Conservation (phyloP, 2,329 filamentous ascomycete genomes). For the Talaromyces sp. region DNA sequence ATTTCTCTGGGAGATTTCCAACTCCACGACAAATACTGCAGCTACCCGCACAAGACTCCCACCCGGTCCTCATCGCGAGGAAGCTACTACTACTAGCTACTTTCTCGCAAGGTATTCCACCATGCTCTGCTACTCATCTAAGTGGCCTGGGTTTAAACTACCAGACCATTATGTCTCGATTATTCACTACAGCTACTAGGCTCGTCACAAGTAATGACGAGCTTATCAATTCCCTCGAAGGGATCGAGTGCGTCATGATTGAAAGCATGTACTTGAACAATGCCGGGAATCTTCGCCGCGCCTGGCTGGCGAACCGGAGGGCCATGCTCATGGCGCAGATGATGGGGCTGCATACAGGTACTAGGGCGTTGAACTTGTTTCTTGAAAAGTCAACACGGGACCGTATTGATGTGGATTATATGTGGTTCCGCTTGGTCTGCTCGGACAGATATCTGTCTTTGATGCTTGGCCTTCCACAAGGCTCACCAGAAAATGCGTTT, state of each 20-base stretch:
- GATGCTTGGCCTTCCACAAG: constrained; percentile 39
- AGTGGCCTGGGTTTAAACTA: not conserved
- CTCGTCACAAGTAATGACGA: constrained; percentile 38
- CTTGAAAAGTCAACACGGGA: constrained; percentile 21
- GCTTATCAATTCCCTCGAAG: constrained; percentile 35
- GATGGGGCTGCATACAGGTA: constrained; percentile 29
- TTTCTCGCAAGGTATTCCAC: constrained; percentile 37
- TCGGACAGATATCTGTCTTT: constrained; percentile 38
- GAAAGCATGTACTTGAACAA: constrained; percentile 38
- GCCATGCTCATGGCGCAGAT: constrained; percentile 40
- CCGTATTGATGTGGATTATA: constrained; percentile 11
- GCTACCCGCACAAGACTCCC: constrained; percentile 23
- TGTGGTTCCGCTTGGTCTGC: constrained; percentile 39
- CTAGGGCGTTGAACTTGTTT: not conserved
- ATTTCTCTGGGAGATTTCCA: not conserved
- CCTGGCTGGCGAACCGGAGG: constrained; percentile 37
- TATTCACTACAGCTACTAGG: constrained; percentile 26
- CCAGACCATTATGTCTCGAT: constrained; percentile 25
- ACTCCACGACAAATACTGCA: not conserved
- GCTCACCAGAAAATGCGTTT: constrained; percentile 29
- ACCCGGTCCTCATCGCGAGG: constrained; percentile 47
- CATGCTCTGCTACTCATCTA: not conserved
- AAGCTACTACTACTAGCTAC: constrained; percentile 45
- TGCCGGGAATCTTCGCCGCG: constrained; percentile 36
- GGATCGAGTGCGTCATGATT: constrained; percentile 41